A percentile compares a stretch with the other conserved stretches of the same genome.
phyloP scores from a whole-genome alignment of 768 basidiomycete species.

The Lactarius vividus region DNA sequence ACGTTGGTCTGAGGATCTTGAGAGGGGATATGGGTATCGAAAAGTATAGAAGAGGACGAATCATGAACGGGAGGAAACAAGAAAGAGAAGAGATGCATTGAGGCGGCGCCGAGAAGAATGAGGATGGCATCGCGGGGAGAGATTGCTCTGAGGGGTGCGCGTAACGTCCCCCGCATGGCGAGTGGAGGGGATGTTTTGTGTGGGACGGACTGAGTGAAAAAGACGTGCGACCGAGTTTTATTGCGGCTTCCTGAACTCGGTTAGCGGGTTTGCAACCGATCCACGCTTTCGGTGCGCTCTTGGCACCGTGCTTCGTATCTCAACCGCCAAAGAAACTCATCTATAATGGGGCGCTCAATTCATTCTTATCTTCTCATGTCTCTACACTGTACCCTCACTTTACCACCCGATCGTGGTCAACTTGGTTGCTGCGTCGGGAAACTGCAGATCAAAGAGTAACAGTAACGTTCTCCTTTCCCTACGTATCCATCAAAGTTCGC shows the following conservation, averaged over 20 bases:
- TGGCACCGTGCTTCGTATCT: no score
- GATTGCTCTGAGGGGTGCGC: constrained; percentile 33
- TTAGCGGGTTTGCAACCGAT: background rate
- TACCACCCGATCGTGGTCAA: background rate
- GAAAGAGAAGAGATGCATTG: constrained; percentile 52
- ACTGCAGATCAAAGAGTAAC: background rate
- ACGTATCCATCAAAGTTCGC: background rate
- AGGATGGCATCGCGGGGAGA: constrained; percentile 59
- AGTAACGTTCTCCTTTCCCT: background rate
- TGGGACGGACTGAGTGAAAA: background rate
- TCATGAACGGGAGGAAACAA: constrained; percentile 31
- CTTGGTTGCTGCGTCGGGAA: background rate
- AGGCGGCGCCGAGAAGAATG: constrained; percentile 54
- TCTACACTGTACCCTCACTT: background rate
- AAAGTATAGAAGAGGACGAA: constrained; percentile 6
- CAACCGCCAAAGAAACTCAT: background rate
- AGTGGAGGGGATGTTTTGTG: background rate
- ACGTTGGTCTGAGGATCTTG: constrained; percentile 4
- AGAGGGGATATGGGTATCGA: constrained; percentile 30
- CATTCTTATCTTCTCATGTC: no score
- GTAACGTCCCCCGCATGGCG: background rate
- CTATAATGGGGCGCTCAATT: background rate
- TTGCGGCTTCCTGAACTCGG: background rate
- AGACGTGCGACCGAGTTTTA: background rate
- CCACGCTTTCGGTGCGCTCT: background rate